Conservation (phyloP, 495 filamentous ascomycete genomes). For the Neurospora sp. region DNA sequence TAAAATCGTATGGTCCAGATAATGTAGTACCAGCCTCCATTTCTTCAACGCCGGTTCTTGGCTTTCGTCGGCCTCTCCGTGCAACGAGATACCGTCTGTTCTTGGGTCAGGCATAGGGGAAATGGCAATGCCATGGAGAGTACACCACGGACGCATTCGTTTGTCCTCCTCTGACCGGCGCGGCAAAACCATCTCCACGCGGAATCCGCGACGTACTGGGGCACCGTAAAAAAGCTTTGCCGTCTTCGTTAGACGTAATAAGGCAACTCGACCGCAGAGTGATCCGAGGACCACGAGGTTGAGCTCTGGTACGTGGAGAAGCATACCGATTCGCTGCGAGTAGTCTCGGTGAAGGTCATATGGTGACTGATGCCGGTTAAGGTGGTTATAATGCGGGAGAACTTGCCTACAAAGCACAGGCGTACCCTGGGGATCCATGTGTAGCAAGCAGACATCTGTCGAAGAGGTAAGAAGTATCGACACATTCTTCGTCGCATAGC, state of each 20-base stretch:
- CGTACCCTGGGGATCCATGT: conserved; percentile 26
- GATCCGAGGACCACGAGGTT: conserved; percentile 65
- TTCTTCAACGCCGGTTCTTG: conserved; percentile 22
- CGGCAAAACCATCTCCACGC: conserved; percentile 35
- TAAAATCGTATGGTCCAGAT: conserved; percentile 64
- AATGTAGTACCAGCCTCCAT: conserved; percentile 69
- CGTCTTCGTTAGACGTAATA: conserved; percentile 57
- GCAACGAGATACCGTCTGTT: conserved; percentile 28
- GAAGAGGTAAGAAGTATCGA: conserved; percentile 49
- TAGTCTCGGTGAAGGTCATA: conserved; percentile 27
- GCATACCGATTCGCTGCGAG: conserved; percentile 66
- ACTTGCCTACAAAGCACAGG: conserved; percentile 34
- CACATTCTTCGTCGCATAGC: conserved; percentile 7
- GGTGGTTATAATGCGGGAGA: conserved; percentile 39
- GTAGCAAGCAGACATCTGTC: conserved; percentile 47
- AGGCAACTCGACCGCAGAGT: conserved; percentile 60
- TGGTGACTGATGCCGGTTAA: conserved; percentile 25
- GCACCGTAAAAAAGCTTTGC: conserved; percentile 28
- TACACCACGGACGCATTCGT: conserved; percentile 24
- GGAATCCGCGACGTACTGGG: conserved; percentile 25
- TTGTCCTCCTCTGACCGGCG: conserved; percentile 25
- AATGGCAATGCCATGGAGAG: conserved; percentile 33
- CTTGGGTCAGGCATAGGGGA: conserved; percentile 37
- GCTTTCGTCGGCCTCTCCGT: conserved; percentile 21
- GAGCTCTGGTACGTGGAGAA: conserved; percentile 65